These are phyloP conservation scores for Cichorium intybus DNA, from an alignment of 140 eudicot species.

Conservation along the genomic window DNA sequence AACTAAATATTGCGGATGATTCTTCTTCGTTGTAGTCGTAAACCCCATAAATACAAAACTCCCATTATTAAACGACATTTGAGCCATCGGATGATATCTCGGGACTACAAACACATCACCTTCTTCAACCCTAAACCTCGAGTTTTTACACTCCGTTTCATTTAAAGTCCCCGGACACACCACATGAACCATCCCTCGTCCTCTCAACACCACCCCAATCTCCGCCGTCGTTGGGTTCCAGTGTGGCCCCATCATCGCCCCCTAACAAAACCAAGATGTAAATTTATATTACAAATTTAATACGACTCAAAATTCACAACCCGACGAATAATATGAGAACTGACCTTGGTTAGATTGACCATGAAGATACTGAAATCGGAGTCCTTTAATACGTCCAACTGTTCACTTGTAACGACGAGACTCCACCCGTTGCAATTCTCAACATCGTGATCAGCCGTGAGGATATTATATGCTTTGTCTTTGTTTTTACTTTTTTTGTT, in stretches of 20 bases:
- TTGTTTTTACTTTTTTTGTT: constrained; percentile 26
- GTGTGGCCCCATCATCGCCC: constrained; percentile 96
- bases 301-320: background rate
- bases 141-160: constrained; percentile 45
- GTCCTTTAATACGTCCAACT: constrained; percentile 39
- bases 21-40: constrained; percentile 47
- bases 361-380: constrained; percentile 55
- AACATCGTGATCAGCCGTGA: constrained; percentile 49
- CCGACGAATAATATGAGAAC: background rate
- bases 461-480: constrained; percentile 40
- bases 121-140: constrained; percentile 63
- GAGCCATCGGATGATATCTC: constrained; percentile 74
- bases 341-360: constrained; percentile 67
- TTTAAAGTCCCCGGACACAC: constrained; percentile 55
- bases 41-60: constrained; percentile 78
- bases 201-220: constrained; percentile 57
- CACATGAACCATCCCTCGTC: constrained; percentile 72
- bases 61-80: constrained; percentile 68
- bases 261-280: no score
- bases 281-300: no score
- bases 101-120: constrained; percentile 88
- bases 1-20: constrained; percentile 74
- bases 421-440: constrained; percentile 84
- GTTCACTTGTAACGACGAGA: constrained; percentile 45
- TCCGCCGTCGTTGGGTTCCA: constrained; percentile 82